phyloP scores from a whole-genome alignment of 129 eudicot genomes.

The Flaveria linearis region DNA sequence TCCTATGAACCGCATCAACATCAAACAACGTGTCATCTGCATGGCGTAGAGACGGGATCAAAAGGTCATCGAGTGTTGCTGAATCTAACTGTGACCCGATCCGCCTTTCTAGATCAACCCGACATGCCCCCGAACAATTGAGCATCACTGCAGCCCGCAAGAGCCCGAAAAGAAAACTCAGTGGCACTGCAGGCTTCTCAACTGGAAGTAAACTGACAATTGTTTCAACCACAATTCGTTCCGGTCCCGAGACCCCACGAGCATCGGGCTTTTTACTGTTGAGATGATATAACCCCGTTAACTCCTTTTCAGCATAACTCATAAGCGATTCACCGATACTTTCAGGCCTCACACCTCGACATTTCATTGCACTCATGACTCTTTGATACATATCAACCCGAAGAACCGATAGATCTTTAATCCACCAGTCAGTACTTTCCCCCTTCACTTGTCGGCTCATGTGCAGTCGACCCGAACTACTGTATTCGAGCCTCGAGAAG shows the following conservation, averaged over 20 bases:
- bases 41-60: conserved; percentile 85
- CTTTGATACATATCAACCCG: conserved; percentile 80
- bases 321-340: conserved; percentile 88
- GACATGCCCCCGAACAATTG: conserved; percentile 60
- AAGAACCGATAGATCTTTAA: conserved; percentile 79
- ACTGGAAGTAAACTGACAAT: conserved; percentile 79
- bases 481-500: conserved; percentile 81
- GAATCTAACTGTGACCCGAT: conserved; percentile 86
- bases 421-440: conserved; percentile 94
- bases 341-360: conserved; percentile 91
- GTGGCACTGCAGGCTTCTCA: conserved; percentile 76
- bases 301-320: conserved; percentile 79
- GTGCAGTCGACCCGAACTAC: conserved; percentile 94
- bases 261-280: conserved; percentile 45
- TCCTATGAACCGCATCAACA: conserved; percentile 87
- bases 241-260: conserved; percentile 44
- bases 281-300: conserved; percentile 41
- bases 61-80: conserved; percentile 91
- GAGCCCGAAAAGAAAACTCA: conserved; percentile 83
- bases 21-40: conserved; percentile 87
- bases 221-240: conserved; percentile 68
- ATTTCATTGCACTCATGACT: conserved; percentile 87
- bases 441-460: conserved; percentile 73
- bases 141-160: conserved; percentile 83
- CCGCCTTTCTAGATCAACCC: conserved; percentile 88